Evolutionary conservation across 2,329 filamentous ascomycete species (phyloP).

Genomic region (Colletotrichum tanaceti): DNA sequence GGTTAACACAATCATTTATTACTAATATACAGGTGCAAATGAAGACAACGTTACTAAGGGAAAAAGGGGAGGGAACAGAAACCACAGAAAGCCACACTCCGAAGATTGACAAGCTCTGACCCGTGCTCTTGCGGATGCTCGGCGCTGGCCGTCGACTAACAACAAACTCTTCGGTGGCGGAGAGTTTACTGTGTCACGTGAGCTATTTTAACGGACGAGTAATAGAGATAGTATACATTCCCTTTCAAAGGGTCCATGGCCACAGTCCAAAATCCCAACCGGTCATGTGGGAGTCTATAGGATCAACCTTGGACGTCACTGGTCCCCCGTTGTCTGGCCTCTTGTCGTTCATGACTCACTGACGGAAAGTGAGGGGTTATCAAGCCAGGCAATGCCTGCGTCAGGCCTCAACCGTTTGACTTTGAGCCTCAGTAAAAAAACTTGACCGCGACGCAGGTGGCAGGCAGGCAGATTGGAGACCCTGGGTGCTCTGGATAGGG

Average conservation of each 20-base stretch:
- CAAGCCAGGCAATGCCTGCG: slow-evolving; percentile 32
- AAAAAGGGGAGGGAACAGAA: neutral
- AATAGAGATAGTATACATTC: too few species aligned
- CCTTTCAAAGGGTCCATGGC: slow-evolving; percentile 11
- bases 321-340: slow-evolving; percentile 25
- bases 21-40: neutral
- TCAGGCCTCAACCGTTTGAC: slow-evolving; percentile 23
- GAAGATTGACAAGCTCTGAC: slow-evolving; percentile 5
- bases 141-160: slow-evolving; percentile 25
- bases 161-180: too few species aligned
- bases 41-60: neutral
- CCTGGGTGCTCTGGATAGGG: too few species aligned
- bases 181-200: too few species aligned
- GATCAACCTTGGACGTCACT: slow-evolving; percentile 25
- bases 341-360: slow-evolving; percentile 38
- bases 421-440: slow-evolving; percentile 29
- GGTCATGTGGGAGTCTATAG: slow-evolving; percentile 29
- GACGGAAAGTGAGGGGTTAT: slow-evolving; percentile 34
- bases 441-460: slow-evolving; percentile 21
- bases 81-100: too few species aligned
- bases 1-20: neutral
- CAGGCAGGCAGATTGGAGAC: neutral
- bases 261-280: slow-evolving; percentile 23
- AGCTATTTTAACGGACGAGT: too few species aligned
- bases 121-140: slow-evolving; percentile 20